Evolutionary conservation across 192 early-diverging fungal genomes (phyloP), one percentile per base, ranked within the genome.

Genomic region (Mortierella antarctica): DNA sequence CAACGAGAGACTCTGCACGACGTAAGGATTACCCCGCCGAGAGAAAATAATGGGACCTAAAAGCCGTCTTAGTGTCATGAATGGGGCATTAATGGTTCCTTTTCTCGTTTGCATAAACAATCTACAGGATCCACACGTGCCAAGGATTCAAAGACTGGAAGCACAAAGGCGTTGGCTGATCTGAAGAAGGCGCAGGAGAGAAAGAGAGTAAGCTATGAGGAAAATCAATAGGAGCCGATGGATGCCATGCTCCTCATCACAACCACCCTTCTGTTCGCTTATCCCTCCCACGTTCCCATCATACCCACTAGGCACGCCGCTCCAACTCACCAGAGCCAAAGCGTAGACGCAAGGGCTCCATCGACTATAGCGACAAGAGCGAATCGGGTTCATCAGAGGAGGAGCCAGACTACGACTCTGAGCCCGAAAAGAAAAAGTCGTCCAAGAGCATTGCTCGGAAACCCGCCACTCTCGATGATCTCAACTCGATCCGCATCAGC

Each of bases 401-500:
- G 4, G 74, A 78, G 13, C 40, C 42, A 1, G 74, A 70, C 15
- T 78, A 78, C 15, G 74, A 71, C 41, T 78, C 74, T 52, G 74
- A 78, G 15, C 67, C 67, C 23, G 68, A 70, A 11, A 65, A 59
- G 49, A 78, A 78, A 41, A 78, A 78, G 40, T 78, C 74, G 8
- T 66, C 74, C 49, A 70, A 70, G 55, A 70, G 67, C 46, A 9
- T 76, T 17, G 55, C 79, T 21, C 81, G 83, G 66, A 76, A 77
- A 83, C 72, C 70, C 8, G 88, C 91, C 5, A 84, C 86, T 0
- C 65, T 93, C n/a, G 89, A 91, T 18, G 91, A 94, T 7, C 63
- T 94, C 10, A 87, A 89, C 51, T 62, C 79, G 7, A 87, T 94
- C 20, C 84, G 86, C 31, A 63, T 96, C 46, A 84, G 90, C 9